Evolutionary conservation across 768 basidiomycete species (phyloP).

Genomic region (Grammothele lineata): DNA sequence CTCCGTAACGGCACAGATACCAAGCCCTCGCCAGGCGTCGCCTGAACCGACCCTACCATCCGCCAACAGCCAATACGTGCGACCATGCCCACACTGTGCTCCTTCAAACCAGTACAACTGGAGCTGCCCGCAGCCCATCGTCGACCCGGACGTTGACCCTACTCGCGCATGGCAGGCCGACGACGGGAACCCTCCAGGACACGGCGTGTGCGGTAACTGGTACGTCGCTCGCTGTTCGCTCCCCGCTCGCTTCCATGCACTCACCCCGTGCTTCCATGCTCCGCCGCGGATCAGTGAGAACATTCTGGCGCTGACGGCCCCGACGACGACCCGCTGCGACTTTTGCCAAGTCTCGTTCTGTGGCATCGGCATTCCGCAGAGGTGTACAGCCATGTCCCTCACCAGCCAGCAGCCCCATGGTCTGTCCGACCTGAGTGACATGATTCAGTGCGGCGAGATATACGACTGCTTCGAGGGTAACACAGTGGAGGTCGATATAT

Average conservation of each 20-base stretch:
- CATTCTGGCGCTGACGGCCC: slow-evolving; percentile 66
- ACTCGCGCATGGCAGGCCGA: slow-evolving; percentile 77
- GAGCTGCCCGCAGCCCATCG: slow-evolving; percentile 76
- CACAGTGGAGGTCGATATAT: slow-evolving; percentile 74
- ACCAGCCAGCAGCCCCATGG: slow-evolving; percentile 63
- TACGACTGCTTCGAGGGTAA: slow-evolving; percentile 82
- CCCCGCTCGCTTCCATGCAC: too few species aligned
- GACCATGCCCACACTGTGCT: slow-evolving; percentile 77
- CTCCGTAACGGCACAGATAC: slow-evolving; percentile 51
- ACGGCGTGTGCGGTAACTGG: slow-evolving; percentile 82
- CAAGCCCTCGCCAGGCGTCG: slow-evolving; percentile 68
- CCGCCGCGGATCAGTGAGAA: slow-evolving; percentile 50
- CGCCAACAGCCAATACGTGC: slow-evolving; percentile 57
- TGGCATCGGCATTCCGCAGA: slow-evolving; percentile 70
- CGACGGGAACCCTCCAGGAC: slow-evolving; percentile 75
- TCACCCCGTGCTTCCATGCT: background rate
- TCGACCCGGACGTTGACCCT: slow-evolving; percentile 63
- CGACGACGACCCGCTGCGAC: slow-evolving; percentile 78
- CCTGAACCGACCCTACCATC: slow-evolving; percentile 71
- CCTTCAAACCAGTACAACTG: slow-evolving; percentile 72
- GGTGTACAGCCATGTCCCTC: slow-evolving; percentile 62
- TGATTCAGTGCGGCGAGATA: slow-evolving; percentile 69
- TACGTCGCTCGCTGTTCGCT: slow-evolving; percentile 28
- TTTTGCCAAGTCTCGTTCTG: slow-evolving; percentile 82
- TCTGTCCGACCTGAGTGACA: slow-evolving; percentile 62